Percentiles rank a stretch among this genome's conserved stretches.
Conservation (phyloP, 2,329 filamentous ascomycete species). For the Didymella segeticola region DNA sequence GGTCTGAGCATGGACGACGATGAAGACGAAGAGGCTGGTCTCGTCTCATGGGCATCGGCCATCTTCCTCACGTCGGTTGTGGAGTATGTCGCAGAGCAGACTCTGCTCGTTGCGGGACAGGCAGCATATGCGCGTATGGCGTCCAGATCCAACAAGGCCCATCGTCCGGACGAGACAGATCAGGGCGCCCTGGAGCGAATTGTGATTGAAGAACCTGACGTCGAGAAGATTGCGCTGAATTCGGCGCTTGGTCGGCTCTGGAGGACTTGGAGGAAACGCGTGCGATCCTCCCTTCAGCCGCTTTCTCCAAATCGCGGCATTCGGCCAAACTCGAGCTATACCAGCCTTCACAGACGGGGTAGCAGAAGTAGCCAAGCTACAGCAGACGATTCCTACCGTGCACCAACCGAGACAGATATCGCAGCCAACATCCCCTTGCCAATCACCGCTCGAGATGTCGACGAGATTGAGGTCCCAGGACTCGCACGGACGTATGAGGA, state of each 20-base stretch:
- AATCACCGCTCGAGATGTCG: slow-evolving; percentile 69
- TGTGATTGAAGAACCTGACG: slow-evolving; percentile 87
- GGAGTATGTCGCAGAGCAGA: slow-evolving; percentile 92
- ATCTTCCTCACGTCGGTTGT: slow-evolving; percentile 96
- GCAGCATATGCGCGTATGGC: slow-evolving; percentile 73
- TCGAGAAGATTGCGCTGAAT: slow-evolving; percentile 91
- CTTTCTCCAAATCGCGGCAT: slow-evolving; percentile 37
- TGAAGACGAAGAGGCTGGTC: slow-evolving; percentile 48
- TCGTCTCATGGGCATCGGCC: slow-evolving; percentile 86
- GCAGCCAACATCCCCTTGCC: slow-evolving; percentile 73
- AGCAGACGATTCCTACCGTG: slow-evolving; percentile 32
- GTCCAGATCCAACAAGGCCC: slow-evolving; percentile 49
- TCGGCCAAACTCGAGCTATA: slow-evolving; percentile 36
- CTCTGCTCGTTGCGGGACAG: slow-evolving; percentile 84
- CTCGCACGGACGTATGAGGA: slow-evolving; percentile 70
- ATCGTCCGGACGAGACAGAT: slow-evolving; percentile 55
- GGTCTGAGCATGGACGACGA: slow-evolving; percentile 63
- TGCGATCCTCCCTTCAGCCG: slow-evolving; percentile 56
- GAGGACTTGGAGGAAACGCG: slow-evolving; percentile 92
- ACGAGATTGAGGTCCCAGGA: slow-evolving; percentile 82
- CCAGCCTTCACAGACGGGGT: slow-evolving; percentile 39
- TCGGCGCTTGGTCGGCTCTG: slow-evolving; percentile 87
- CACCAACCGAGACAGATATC: slow-evolving; percentile 54
- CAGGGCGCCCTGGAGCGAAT: slow-evolving; percentile 69
- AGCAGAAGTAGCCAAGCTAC: slow-evolving; percentile 41